Percentiles rank a stretch among this genome's conserved stretches.
phyloP scores from a whole-genome alignment of 1,284 basidiomycete genomes.

The Peniophora sp. region DNA sequence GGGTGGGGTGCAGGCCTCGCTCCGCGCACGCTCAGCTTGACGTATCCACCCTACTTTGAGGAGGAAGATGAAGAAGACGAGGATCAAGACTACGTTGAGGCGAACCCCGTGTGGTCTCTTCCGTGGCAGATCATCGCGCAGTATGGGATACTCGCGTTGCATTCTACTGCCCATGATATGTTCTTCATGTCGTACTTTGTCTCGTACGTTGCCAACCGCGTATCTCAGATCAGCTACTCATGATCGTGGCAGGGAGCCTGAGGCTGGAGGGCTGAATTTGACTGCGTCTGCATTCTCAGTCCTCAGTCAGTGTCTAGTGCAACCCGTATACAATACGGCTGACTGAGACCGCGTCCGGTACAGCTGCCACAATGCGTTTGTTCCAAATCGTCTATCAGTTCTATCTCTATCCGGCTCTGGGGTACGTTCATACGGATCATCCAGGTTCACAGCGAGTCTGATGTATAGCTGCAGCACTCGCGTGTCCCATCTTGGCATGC shows the following conservation, averaged over 20 bases:
- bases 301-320: constrained; percentile 42
- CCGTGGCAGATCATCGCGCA: constrained; percentile 69
- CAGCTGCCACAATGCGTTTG: constrained; percentile 73
- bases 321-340: not conserved
- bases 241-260: constrained; percentile 48
- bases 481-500: constrained; percentile 74
- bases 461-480: constrained; percentile 17
- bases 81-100: constrained; percentile 17
- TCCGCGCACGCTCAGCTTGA: constrained; percentile 11
- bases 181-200: constrained; percentile 77
- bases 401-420: constrained; percentile 62
- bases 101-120: constrained; percentile 40
- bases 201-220: constrained; percentile 40
- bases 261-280: constrained; percentile 64
- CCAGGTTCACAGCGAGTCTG: constrained; percentile 8
- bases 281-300: constrained; percentile 74
- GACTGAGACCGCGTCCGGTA: constrained; percentile 1
- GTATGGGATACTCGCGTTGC: constrained; percentile 69
- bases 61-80: constrained; percentile 21
- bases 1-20: not conserved
- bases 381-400: constrained; percentile 75
- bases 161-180: constrained; percentile 75
- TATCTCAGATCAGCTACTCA: not conserved
- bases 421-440: constrained; percentile 30
- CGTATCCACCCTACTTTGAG: constrained; percentile 17